Conservation (phyloP, 768 basidiomycete species). For the Suillus tomentosus region DNA sequence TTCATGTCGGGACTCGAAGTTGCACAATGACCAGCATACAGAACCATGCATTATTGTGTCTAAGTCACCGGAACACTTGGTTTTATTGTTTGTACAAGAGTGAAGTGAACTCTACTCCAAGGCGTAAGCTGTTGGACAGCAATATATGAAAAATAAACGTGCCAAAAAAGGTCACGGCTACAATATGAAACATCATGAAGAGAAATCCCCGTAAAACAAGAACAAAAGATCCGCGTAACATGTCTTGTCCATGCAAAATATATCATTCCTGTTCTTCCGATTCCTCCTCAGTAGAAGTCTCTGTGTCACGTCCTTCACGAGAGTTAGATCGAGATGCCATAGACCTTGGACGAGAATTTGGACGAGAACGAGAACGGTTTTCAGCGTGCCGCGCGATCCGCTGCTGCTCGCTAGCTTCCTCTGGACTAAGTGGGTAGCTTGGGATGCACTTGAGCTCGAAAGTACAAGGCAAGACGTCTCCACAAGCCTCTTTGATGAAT, state of each 20-base stretch:
- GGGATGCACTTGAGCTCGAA: constrained; percentile 57
- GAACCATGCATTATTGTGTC: background rate
- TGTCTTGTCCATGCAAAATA: background rate
- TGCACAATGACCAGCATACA: background rate
- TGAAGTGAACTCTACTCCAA: background rate
- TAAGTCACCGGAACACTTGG: background rate
- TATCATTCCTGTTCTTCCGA: constrained; percentile 6
- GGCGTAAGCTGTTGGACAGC: background rate
- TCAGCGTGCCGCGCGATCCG: constrained; percentile 19
- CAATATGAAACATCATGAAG: background rate
- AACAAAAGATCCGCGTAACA: background rate
- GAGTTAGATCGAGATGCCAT: background rate
- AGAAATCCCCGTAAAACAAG: background rate
- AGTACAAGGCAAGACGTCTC: constrained; percentile 55
- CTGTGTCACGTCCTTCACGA: constrained; percentile 8
- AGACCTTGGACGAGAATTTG: constrained; percentile 12
- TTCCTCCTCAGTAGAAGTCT: constrained; percentile 15
- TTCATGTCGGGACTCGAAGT: background rate
- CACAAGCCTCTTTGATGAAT: constrained; percentile 45
- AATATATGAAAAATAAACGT: constrained; percentile 6
- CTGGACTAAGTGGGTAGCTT: constrained; percentile 47
- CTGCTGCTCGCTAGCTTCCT: constrained; percentile 53
- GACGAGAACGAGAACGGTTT: constrained; percentile 16
- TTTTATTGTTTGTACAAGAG: background rate
- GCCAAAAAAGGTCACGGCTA: background rate